Conservation (phyloP, 1,139 yeast species). For the Ogataea hybrid region DNA sequence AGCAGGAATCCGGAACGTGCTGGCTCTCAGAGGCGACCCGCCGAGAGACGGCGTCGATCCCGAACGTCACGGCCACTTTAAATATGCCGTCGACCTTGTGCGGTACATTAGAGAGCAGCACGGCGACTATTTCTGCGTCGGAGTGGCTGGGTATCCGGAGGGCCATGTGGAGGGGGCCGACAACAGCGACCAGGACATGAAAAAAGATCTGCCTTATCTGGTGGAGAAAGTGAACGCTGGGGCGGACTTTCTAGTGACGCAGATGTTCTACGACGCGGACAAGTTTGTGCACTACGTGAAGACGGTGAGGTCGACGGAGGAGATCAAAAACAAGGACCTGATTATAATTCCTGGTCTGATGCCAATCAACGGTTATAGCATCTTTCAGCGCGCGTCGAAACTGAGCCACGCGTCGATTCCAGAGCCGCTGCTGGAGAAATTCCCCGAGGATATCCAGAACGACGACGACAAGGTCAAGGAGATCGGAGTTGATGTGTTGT, state of each 20-base stretch:
- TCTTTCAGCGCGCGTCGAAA: conserved; percentile 85
- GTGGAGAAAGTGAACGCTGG: conserved; percentile 89
- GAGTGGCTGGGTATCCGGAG: conserved; percentile 88
- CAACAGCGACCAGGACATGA: conserved; percentile 55
- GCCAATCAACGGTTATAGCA: conserved; percentile 91
- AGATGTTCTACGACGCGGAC: conserved; percentile 69
- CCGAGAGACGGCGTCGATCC: conserved; percentile 92
- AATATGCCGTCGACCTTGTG: conserved; percentile 82
- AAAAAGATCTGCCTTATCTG: conserved; percentile 67
- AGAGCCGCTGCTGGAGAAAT: conserved; percentile 42
- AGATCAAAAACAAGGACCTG: conserved; percentile 39
- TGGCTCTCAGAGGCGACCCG: conserved; percentile 95
- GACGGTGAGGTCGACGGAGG: conserved; percentile 26
- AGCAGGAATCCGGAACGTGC: conserved; percentile 77
- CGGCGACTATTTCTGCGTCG: conserved; percentile 46
- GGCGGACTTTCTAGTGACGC: conserved; percentile 91
- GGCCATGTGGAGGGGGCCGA: conserved; percentile 91
- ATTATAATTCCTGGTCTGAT: conserved; percentile 87
- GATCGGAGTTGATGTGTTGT: conserved; percentile 74
- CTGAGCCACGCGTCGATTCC: conserved; percentile 91
- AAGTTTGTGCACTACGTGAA: conserved; percentile 54
- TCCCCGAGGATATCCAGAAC: conserved; percentile 55
- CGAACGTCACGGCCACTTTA: conserved; percentile 74
- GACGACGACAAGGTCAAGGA: conserved; percentile 87
- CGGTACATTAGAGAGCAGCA: conserved; percentile 65